Percentiles rank a stretch among this genome's conserved stretches.
These are phyloP conservation scores for Ascochyta pisi DNA, from an alignment of 2,329 filamentous ascomycete genomes.

Conservation along the genomic window DNA sequence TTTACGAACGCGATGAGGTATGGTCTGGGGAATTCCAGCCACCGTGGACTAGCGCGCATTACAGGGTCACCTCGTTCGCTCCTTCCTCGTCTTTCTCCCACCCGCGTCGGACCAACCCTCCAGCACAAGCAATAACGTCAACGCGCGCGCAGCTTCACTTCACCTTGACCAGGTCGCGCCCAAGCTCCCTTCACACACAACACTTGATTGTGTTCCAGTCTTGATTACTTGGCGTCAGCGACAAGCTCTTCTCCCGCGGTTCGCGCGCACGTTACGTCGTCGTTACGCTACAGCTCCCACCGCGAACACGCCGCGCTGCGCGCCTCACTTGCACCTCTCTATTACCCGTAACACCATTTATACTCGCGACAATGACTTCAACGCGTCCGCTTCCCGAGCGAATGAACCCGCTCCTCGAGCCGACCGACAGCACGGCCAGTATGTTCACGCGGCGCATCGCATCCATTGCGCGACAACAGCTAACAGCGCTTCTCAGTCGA, in stretches of 20 bases:
- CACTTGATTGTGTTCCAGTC: constrained; percentile 15
- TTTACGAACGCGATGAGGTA: constrained; percentile 12
- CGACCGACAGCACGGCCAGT: constrained; percentile 69
- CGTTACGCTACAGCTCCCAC: constrained; percentile 13
- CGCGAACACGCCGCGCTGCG: constrained; percentile 27
- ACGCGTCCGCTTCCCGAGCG: constrained; percentile 63
- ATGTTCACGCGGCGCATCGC: constrained; percentile 52
- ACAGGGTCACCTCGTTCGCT: constrained; percentile 12
- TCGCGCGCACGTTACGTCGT: constrained; percentile 15
- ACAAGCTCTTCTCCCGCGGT: constrained; percentile 5
- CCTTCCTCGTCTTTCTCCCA: constrained; percentile 20
- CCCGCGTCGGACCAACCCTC: constrained; percentile 11
- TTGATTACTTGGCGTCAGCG: constrained; percentile 7
- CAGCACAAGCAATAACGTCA: constrained; percentile 13
- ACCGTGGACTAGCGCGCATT: constrained; percentile 7
- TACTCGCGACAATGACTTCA: constrained; percentile 39
- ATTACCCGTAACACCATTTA: constrained; percentile 21
- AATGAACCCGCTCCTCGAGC: constrained; percentile 70
- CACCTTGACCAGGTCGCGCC: constrained; percentile 8
- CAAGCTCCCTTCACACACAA: constrained; percentile 1
- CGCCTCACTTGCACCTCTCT: constrained; percentile 27
- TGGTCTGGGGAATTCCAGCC: constrained; percentile 4
- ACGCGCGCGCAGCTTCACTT: constrained; percentile 15
- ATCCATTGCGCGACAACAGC: constrained; percentile 31
- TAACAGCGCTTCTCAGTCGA: constrained; percentile 49